phyloP scores from a whole-genome alignment of 2,329 filamentous ascomycete species.

The Exophiala alcalophila region DNA sequence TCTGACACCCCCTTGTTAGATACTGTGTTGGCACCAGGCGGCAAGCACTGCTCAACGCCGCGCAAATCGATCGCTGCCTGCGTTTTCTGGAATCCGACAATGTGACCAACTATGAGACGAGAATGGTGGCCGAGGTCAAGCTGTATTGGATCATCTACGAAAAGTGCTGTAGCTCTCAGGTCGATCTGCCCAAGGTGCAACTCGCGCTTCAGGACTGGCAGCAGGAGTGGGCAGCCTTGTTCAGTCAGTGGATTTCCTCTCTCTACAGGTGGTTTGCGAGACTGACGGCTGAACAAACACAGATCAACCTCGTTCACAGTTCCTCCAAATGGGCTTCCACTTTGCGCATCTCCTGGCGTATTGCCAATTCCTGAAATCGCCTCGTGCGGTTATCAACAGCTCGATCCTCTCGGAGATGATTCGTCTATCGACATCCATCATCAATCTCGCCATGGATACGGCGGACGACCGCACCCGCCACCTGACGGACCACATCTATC shows the following conservation, averaged over 20 bases:
- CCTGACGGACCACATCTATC: constrained; percentile 48
- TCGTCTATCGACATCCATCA: constrained; percentile 40
- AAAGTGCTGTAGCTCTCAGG: constrained; percentile 36
- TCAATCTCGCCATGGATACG: constrained; percentile 44
- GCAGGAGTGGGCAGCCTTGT: constrained; percentile 41
- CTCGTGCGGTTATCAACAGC: constrained; percentile 36
- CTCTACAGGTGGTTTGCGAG: neutral
- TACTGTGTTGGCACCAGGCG: constrained; percentile 46
- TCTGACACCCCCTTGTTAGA: constrained; percentile 18
- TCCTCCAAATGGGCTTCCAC: constrained; percentile 47
- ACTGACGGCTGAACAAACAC: constrained; percentile 4
- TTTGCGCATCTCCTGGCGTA: constrained; percentile 46
- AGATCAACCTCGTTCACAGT: constrained; percentile 46
- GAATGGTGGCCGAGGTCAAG: constrained; percentile 47
- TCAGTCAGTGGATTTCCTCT: constrained; percentile 32
- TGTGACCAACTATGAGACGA: constrained; percentile 45
- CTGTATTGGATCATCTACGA: constrained; percentile 49
- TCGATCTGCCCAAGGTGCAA: constrained; percentile 37
- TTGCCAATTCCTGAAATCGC: constrained; percentile 40
- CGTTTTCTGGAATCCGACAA: constrained; percentile 39
- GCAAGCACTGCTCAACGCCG: constrained; percentile 37
- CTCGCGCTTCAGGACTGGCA: constrained; percentile 39
- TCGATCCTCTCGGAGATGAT: constrained; percentile 44
- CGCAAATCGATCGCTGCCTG: constrained; percentile 41
- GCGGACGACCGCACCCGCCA: constrained; percentile 46